These are phyloP conservation scores for Immersiella caudata DNA, from an alignment of 495 filamentous ascomycete genomes.

Conservation along the genomic window DNA sequence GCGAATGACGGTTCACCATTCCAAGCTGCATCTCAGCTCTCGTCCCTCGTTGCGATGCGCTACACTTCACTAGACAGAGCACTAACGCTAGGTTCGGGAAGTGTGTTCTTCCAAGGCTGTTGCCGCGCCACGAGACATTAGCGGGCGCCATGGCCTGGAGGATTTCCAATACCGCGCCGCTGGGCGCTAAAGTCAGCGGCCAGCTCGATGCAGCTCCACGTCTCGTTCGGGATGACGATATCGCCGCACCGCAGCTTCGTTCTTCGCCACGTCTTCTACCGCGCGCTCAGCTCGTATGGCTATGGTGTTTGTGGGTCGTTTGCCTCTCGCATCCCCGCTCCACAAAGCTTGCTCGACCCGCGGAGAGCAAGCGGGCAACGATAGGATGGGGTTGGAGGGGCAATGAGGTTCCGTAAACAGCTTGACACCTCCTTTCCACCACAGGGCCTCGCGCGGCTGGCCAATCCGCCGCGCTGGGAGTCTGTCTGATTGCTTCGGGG, in stretches of 20 bases:
- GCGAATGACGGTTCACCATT: neutral
- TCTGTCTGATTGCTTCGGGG: neutral
- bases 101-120: slow-evolving; percentile 3
- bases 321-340: slow-evolving; percentile 8
- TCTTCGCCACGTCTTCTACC: neutral
- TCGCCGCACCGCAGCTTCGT: neutral
- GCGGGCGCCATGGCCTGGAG: neutral
- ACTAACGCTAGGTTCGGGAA: slow-evolving; percentile 7
- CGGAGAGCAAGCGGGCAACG: neutral
- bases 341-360: slow-evolving; percentile 4
- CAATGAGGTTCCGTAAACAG: too few relatives aligned
- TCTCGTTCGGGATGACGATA: slow-evolving; percentile 13
- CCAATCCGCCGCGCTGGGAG: slow-evolving; percentile 9
- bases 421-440: slow-evolving; percentile 5
- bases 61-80: neutral
- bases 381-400: slow-evolving; percentile 7
- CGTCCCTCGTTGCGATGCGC: neutral
- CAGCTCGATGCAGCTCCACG: slow-evolving; percentile 14
- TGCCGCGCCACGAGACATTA: slow-evolving; percentile 5
- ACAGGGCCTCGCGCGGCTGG: neutral
- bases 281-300: neutral
- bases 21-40: slow-evolving; percentile 1
- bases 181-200: slow-evolving; percentile 15
- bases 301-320: slow-evolving; percentile 2
- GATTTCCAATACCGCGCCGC: neutral